Evolutionary conservation across 1,284 basidiomycete species (phyloP).

Genomic region (Moesziomyces aphidis): DNA sequence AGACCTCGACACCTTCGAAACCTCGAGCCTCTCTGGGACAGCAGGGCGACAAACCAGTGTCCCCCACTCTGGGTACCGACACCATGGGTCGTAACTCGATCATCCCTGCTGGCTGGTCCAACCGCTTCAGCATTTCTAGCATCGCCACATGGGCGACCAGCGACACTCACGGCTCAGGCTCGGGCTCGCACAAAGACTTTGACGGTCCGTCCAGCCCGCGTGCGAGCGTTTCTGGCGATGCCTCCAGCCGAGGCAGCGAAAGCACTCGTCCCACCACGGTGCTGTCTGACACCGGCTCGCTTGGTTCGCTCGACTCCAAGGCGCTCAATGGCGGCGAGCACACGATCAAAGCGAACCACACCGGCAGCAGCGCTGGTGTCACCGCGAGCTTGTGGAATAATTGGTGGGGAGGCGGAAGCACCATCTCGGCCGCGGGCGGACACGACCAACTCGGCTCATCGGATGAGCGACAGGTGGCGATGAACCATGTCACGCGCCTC

Average conservation of each 20-base stretch:
- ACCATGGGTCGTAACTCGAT: slow-evolving; percentile 47
- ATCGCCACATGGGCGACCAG: slow-evolving; percentile 72
- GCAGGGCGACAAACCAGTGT: slow-evolving; percentile 70
- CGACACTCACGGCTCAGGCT: slow-evolving; percentile 25
- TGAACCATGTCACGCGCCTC: slow-evolving; percentile 32
- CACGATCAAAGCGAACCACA: slow-evolving; percentile 29
- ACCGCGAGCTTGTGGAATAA: slow-evolving; percentile 50
- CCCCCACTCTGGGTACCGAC: slow-evolving; percentile 76
- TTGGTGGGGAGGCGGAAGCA: slow-evolving; percentile 55
- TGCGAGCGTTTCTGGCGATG: slow-evolving; percentile 26
- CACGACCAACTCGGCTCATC: slow-evolving; percentile 9
- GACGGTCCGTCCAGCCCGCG: slow-evolving; percentile 23
- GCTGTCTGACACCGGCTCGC: slow-evolving; percentile 32
- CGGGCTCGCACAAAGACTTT: slow-evolving; percentile 20
- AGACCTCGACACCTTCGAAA: slow-evolving; percentile 32
- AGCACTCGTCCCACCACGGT: slow-evolving; percentile 39
- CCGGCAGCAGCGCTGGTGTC: slow-evolving; percentile 48
- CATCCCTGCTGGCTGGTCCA: slow-evolving; percentile 72
- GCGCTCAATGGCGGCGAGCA: slow-evolving; percentile 18
- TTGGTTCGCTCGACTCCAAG: slow-evolving; percentile 25
- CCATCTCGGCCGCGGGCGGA: slow-evolving; percentile 7
- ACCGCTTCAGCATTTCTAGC: slow-evolving; percentile 78
- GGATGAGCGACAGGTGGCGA: slow-evolving; percentile 22
- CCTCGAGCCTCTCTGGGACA: slow-evolving; percentile 7
- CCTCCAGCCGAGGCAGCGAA: slow-evolving; percentile 29